Conservation (phyloP, 495 filamentous ascomycete genomes). For the Xylaria castorea region DNA sequence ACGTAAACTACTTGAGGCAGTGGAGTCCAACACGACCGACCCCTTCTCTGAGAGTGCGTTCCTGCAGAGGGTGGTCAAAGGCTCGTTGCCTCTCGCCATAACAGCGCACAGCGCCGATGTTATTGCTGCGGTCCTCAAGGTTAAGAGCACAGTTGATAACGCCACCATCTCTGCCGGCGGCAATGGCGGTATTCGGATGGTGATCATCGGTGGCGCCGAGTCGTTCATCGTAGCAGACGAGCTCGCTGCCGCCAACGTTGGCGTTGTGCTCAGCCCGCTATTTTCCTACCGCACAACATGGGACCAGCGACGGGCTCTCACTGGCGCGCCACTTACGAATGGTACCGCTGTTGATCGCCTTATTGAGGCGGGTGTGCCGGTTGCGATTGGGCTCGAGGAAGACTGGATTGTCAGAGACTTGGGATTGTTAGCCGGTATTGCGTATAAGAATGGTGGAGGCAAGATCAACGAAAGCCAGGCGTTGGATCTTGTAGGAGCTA, state of each 20-base stretch:
- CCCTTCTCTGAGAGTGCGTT: constrained; percentile 48
- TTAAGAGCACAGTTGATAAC: constrained; percentile 47
- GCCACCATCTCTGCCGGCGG: constrained; percentile 32
- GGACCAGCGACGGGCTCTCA: constrained; percentile 56
- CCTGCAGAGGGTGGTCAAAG: constrained; percentile 48
- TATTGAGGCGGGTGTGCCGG: constrained; percentile 51
- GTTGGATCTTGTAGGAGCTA: constrained; percentile 53
- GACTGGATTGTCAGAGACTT: constrained; percentile 57
- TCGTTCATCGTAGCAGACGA: constrained; percentile 55
- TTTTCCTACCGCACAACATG: constrained; percentile 50
- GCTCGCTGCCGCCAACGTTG: constrained; percentile 51
- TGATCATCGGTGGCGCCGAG: constrained; percentile 58
- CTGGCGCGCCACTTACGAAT: constrained; percentile 60
- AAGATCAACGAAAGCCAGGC: constrained; percentile 47
- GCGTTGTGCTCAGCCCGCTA: constrained; percentile 57
- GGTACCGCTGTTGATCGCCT: constrained; percentile 56
- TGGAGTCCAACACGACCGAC: constrained; percentile 41
- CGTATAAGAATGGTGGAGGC: constrained; percentile 53
- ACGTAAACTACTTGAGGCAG: constrained; percentile 50
- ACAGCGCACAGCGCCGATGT: constrained; percentile 54
- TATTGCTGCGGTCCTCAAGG: constrained; percentile 49
- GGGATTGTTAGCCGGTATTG: constrained; percentile 57
- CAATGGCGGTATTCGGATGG: constrained; percentile 40
- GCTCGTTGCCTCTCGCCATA: constrained; percentile 46
- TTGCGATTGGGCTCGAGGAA: constrained; percentile 55